phyloP scores from a whole-genome alignment of 2,329 filamentous ascomycete genomes.

The Dactylellina cionopaga region DNA sequence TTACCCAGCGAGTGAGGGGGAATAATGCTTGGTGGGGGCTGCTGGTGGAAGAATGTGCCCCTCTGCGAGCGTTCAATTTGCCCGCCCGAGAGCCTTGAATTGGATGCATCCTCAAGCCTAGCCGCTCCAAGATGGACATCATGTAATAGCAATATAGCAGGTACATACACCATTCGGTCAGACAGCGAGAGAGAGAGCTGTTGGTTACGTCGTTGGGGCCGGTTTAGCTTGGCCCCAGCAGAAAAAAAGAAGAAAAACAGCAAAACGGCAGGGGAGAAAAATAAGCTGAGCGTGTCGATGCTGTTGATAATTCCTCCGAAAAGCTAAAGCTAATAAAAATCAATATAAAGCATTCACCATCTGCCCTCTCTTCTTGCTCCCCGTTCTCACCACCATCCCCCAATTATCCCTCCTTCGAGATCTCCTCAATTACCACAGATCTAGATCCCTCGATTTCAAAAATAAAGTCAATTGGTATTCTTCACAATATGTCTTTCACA shows the following conservation, averaged over 20 bases:
- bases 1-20: conserved; percentile 8
- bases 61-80: not conserved
- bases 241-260: not conserved
- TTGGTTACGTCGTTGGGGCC: conserved; percentile 31
- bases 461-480: not conserved
- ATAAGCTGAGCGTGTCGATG: not conserved
- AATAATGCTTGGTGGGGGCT: too few relatives aligned
- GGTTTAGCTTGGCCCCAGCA: not conserved
- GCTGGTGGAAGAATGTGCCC: not conserved
- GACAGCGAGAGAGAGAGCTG: conserved; percentile 9
- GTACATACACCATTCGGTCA: too few relatives aligned
- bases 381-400: not conserved
- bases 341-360: conserved; percentile 1
- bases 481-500: conserved; percentile 78
- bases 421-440: not conserved
- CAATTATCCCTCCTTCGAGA: not conserved
- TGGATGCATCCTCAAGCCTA: too few relatives aligned
- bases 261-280: too few relatives aligned
- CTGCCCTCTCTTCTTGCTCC: not conserved
- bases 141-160: too few relatives aligned
- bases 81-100: not conserved
- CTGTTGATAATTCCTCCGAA: conserved; percentile 17
- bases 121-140: too few relatives aligned
- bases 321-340: not conserved
- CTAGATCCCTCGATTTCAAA: not conserved